These are phyloP conservation scores for Bipolaris cookei DNA, from an alignment of 2,329 filamentous ascomycete genomes.

Conservation along the genomic window DNA sequence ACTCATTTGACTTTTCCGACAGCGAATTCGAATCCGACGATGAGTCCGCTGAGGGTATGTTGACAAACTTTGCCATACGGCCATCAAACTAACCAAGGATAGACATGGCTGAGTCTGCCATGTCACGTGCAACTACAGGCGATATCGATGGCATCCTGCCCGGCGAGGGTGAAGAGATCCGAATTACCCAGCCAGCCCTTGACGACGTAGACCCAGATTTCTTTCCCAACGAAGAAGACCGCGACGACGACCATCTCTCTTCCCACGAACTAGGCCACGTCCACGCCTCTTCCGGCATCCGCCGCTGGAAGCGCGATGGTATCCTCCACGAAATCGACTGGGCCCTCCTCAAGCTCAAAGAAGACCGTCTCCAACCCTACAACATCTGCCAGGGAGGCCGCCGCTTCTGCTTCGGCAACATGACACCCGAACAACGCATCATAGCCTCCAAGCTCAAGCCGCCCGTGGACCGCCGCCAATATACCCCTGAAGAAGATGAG, in stretches of 20 bases:
- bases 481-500: constrained; percentile 47
- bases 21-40: constrained; percentile 58
- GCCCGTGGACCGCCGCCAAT: constrained; percentile 45
- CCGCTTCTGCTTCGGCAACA: constrained; percentile 43
- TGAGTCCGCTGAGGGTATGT: constrained; percentile 34
- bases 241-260: constrained; percentile 78
- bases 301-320: constrained; percentile 72
- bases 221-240: constrained; percentile 76
- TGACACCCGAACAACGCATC: constrained; percentile 37
- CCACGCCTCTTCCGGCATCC: constrained; percentile 88
- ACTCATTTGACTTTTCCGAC: constrained; percentile 60
- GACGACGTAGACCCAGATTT: constrained; percentile 86
- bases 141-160: constrained; percentile 80
- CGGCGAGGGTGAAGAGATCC: constrained; percentile 76
- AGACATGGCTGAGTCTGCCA: constrained; percentile 37
- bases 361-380: constrained; percentile 70
- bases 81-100: neutral
- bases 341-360: constrained; percentile 83
- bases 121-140: constrained; percentile 52
- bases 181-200: constrained; percentile 89
- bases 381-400: constrained; percentile 70
- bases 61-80: neutral
- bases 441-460: constrained; percentile 43
- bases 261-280: constrained; percentile 82
- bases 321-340: constrained; percentile 93